Base-by-base conservation (phyloP, 208 protist genomes). In the Leishmania gerbilli region DNA sequence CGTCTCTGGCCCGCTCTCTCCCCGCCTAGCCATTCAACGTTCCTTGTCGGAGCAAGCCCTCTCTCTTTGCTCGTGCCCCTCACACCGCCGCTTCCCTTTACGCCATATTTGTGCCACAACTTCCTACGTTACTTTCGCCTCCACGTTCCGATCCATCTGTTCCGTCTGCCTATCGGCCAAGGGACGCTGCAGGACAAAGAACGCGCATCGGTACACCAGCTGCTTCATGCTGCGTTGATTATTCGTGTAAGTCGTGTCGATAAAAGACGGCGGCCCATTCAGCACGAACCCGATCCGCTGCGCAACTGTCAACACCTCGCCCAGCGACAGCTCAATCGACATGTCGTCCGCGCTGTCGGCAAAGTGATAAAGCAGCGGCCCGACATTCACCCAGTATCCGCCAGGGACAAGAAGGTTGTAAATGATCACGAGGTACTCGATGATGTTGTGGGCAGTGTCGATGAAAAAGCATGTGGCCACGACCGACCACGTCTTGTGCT, bases 401-500 rank as follows among this genome's bases (percentile, higher is more conserved):
- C 98, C 98, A 2, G 95, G 92, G 21, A 92, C 85, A 37, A 99
- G 92, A 42, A 99, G 84, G 53, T 96, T 85, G 83, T 95, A 94
- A 74, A 99, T 98, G 72, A 92, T 97, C 79, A 98, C 91, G 40
- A 99, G 80, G 82, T 99, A 99, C 79, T 99, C 95, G 76, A 99
- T 90, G 75, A 99, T 95, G 84, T 99, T 99, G 84, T 98, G 95
- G 6, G 99, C 98, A 5, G 99, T 99, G 89, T 99, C 99, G 79
- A 99, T 95, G 82, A 99, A 99, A 87, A 99, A 99, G 80, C 96
- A 99, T 24, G 98, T 99, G 37, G 93, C 94, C 40, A 99, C 91
- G 0, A 93, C 96, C 64, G 98, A 97, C 92, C 94, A 99, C 24
- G 81, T 91, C 76, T 90, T 88, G 74, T 88, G 88, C 75, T 98